Percentiles rank a stretch among this genome's conserved stretches.
Evolutionary conservation across 2,329 filamentous ascomycete genomes (phyloP).

Genomic region (Ascochyta lentis): DNA sequence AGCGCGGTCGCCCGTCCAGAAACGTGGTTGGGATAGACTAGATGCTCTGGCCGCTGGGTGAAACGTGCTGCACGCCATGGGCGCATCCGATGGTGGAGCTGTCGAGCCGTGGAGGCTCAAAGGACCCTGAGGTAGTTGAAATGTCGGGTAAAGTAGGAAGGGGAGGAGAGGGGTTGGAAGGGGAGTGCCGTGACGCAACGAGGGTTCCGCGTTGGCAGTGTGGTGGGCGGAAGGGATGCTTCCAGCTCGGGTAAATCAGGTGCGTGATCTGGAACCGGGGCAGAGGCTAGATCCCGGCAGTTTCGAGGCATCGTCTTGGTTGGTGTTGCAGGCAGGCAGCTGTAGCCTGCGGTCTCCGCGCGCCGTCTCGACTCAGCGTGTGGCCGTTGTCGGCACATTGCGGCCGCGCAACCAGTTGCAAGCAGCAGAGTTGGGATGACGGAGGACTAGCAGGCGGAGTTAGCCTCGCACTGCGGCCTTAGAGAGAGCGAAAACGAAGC

Average conservation of each 20-base stretch:
- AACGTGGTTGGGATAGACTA: slow-evolving; percentile 25
- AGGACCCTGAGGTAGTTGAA: slow-evolving; percentile 31
- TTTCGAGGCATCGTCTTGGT: background rate
- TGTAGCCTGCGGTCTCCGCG: background rate
- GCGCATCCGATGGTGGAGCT: slow-evolving; percentile 24
- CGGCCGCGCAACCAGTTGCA: slow-evolving; percentile 13
- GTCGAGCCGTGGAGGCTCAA: slow-evolving; percentile 25
- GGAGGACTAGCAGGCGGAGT: background rate
- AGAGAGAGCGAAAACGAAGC: slow-evolving; percentile 4
- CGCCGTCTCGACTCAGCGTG: slow-evolving; percentile 8
- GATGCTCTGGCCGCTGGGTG: slow-evolving; percentile 18
- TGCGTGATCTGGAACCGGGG: slow-evolving; percentile 11
- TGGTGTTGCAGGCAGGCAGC: background rate
- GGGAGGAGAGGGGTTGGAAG: slow-evolving; percentile 13
- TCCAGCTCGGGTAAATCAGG: slow-evolving; percentile 22
- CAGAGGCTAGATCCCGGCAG: background rate
- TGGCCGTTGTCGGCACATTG: slow-evolving; percentile 9
- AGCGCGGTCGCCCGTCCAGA: slow-evolving; percentile 20
- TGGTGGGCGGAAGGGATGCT: slow-evolving; percentile 20
- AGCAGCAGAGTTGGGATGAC: slow-evolving; percentile 11
- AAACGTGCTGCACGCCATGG: slow-evolving; percentile 27
- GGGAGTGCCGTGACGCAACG: slow-evolving; percentile 19
- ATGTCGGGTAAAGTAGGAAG: slow-evolving; percentile 36
- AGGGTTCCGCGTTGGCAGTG: slow-evolving; percentile 4
- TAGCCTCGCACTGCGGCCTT: slow-evolving; percentile 8